A percentile compares a stretch with the other conserved stretches of the same genome.
Conservation (phyloP, 2,329 filamentous ascomycete genomes). For the Claviceps spartinae region DNA sequence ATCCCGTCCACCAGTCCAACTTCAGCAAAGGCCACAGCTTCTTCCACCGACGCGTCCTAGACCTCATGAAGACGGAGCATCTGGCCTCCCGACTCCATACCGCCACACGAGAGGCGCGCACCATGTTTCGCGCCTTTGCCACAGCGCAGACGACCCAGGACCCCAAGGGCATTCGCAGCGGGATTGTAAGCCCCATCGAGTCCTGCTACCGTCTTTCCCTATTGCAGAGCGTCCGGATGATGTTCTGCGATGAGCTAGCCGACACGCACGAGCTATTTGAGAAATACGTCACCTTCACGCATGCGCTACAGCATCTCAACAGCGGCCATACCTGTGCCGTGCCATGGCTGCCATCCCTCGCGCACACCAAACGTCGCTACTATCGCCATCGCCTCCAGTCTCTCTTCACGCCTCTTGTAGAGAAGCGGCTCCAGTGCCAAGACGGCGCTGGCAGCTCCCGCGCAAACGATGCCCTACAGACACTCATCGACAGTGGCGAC, state of each 20-base stretch:
- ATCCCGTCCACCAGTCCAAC: neutral
- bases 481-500: neutral
- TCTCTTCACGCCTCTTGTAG: neutral
- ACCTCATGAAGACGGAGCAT: constrained; percentile 1
- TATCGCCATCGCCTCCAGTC: neutral
- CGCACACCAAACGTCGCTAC: neutral
- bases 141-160: neutral
- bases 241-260: constrained; percentile 1
- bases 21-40: constrained; percentile 1
- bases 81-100: neutral
- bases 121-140: neutral
- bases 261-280: neutral
- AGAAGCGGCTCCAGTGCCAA: neutral
- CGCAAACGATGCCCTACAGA: neutral
- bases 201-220: neutral
- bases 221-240: neutral
- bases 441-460: too few relatives aligned
- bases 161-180: neutral
- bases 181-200: neutral
- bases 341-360: constrained; percentile 1
- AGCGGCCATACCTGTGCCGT: neutral
- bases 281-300: neutral
- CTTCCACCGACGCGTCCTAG: constrained; percentile 4
- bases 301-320: neutral
- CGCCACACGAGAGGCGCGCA: neutral